Percentiles rank a stretch among this genome's conserved stretches.
These are phyloP conservation scores for Oldenlandia corymbosa DNA, from an alignment of 257 asterid genomes.

Conservation along the genomic window DNA sequence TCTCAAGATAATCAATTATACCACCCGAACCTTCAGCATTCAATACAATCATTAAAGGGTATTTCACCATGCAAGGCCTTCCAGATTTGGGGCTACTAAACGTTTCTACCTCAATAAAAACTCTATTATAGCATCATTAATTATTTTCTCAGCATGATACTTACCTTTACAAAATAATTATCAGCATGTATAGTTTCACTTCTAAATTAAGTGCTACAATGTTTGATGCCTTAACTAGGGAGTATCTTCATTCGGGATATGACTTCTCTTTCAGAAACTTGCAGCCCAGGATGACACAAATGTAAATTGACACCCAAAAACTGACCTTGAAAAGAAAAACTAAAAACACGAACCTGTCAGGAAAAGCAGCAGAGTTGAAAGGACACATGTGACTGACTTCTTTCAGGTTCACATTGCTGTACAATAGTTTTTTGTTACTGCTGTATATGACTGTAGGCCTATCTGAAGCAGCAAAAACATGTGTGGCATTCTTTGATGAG, in stretches of 20 bases:
- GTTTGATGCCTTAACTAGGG: not conserved
- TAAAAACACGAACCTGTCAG: conserved; percentile 68
- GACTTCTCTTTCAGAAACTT: not conserved
- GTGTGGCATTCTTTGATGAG: conserved; percentile 89
- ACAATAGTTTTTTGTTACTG: conserved; percentile 93
- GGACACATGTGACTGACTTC: conserved; percentile 98
- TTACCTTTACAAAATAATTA: not conserved
- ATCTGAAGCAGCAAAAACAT: conserved; percentile 98
- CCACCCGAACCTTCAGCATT: not conserved
- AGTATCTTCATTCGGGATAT: not conserved
- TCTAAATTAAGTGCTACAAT: too few relatives aligned
- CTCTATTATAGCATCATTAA: not conserved
- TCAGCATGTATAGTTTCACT: too few relatives aligned
- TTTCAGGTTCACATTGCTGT: conserved; percentile 92
- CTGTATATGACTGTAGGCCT: conserved; percentile 95
- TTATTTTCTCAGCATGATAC: not conserved
- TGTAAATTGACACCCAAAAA: conserved; percentile 3
- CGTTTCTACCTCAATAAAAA: too few relatives aligned
- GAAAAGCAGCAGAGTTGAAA: conserved; percentile 96
- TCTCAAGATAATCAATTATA: not conserved
- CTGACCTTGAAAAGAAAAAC: not conserved
- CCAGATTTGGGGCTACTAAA: not conserved
- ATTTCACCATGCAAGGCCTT: not conserved
- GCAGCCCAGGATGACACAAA: not conserved
- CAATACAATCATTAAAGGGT: not conserved